Evolutionary conservation across 75 land plant genomes (phyloP).

Genomic region (Picea sitchensis): DNA sequence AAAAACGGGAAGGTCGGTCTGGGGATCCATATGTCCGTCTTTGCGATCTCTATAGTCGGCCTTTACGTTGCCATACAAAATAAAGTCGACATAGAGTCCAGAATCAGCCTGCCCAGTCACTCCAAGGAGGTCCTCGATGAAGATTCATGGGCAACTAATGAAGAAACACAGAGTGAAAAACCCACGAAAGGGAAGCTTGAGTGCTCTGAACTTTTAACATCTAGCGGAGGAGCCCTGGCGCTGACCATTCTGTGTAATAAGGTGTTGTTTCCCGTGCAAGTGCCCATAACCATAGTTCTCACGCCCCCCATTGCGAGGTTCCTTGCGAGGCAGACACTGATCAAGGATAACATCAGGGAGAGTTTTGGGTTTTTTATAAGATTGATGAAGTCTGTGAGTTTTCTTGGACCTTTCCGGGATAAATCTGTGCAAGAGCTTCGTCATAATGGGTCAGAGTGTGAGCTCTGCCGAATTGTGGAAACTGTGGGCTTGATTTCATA

Average conservation of each 20-base stretch:
- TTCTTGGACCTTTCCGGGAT: not conserved
- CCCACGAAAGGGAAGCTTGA: not conserved
- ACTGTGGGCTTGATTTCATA: no score
- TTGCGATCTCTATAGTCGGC: conserved; percentile 64
- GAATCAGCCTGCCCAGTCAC: conserved; percentile 36
- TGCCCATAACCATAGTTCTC: conserved; percentile 76
- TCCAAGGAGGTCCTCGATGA: not conserved
- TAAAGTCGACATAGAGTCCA: conserved; percentile 85
- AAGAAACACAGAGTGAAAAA: conserved; percentile 1
- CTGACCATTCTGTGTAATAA: conserved; percentile 80
- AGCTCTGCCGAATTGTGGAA: no score
- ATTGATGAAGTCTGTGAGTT: no score
- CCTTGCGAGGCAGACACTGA: conserved; percentile 47
- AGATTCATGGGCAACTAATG: conserved; percentile 9
- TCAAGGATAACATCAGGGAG: conserved; percentile 10
- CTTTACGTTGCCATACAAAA: conserved; percentile 86
- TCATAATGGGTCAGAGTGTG: not conserved
- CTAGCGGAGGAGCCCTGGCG: conserved; percentile 69
- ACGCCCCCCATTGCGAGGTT: conserved; percentile 80
- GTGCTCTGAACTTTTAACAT: conserved; percentile 45
- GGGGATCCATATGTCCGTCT: conserved; percentile 85
- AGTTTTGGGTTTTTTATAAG: not conserved
- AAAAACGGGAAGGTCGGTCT: conserved; percentile 91
- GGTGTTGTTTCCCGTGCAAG: conserved; percentile 75
- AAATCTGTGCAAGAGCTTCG: not conserved